Evolutionary conservation across 306 rosid species (phyloP).

Genomic region (Castanea crenata): DNA sequence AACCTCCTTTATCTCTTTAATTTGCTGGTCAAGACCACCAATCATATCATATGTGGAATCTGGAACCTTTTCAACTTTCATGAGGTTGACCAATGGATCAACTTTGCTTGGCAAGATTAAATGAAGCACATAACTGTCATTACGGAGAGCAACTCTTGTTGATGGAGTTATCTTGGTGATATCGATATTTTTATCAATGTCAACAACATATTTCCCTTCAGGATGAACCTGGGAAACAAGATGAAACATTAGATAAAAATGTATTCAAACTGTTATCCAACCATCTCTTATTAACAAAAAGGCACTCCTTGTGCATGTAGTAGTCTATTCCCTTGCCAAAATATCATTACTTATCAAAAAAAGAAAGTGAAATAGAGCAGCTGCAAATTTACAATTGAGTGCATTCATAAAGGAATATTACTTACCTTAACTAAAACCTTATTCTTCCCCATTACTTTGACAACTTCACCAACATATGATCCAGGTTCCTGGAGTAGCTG

Average conservation of each 20-base stretch:
- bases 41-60: constrained; percentile 99
- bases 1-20: constrained; percentile 98
- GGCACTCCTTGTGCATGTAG: background rate
- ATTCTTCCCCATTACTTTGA: constrained; percentile 98
- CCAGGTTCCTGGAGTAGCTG: constrained; percentile 99
- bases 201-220: constrained; percentile 97
- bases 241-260: background rate
- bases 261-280: background rate
- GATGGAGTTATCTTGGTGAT: constrained; percentile 96
- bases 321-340: no score
- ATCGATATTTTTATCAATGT: constrained; percentile 90
- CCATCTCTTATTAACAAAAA: background rate
- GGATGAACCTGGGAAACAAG: constrained; percentile 77
- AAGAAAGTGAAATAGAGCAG: background rate
- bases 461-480: constrained; percentile 97
- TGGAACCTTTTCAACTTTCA: constrained; percentile 99
- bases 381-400: background rate
- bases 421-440: constrained; percentile 93
- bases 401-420: background rate
- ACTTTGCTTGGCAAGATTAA: constrained; percentile 96
- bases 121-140: constrained; percentile 98
- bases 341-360: no score
- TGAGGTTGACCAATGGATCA: constrained; percentile 93
- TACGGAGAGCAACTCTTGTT: constrained; percentile 96
- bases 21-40: constrained; percentile 99